These are phyloP conservation scores for Fragaria iinumae DNA, from an alignment of 306 rosid species.

Conservation along the genomic window DNA sequence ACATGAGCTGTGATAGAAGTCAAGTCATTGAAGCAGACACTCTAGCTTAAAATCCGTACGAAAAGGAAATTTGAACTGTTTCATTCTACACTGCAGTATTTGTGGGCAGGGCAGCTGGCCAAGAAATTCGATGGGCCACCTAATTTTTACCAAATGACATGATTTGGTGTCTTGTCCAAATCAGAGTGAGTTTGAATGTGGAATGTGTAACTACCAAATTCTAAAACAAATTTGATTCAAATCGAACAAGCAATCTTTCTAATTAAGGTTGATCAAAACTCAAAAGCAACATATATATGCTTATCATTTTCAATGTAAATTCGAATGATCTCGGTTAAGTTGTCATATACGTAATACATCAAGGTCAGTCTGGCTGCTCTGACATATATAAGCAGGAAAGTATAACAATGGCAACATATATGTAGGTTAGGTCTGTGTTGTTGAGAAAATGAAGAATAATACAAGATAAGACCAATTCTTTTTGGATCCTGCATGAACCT, in stretches of 20 bases:
- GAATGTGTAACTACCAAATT: neutral
- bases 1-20: neutral
- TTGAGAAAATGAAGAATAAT: neutral
- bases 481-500: neutral
- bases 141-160: slow-evolving; percentile 13
- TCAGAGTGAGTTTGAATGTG: slow-evolving; percentile 11
- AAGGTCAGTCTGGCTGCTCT: neutral
- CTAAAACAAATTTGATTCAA: neutral
- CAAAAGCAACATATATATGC: neutral
- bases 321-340: neutral
- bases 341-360: neutral
- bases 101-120: slow-evolving; percentile 10
- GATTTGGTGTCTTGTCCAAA: slow-evolving; percentile 30
- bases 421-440: neutral
- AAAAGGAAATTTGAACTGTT: slow-evolving; percentile 29
- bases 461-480: neutral
- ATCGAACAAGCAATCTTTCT: neutral
- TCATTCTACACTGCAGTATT: neutral
- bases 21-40: neutral
- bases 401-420: neutral
- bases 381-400: neutral
- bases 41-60: slow-evolving; percentile 16
- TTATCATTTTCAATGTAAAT: neutral
- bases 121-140: slow-evolving; percentile 17
- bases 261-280: neutral